Percentiles rank a stretch among this genome's conserved stretches.
Conservation (phyloP, 495 filamentous ascomycete genomes). For the Penicillium robsamsonii region DNA sequence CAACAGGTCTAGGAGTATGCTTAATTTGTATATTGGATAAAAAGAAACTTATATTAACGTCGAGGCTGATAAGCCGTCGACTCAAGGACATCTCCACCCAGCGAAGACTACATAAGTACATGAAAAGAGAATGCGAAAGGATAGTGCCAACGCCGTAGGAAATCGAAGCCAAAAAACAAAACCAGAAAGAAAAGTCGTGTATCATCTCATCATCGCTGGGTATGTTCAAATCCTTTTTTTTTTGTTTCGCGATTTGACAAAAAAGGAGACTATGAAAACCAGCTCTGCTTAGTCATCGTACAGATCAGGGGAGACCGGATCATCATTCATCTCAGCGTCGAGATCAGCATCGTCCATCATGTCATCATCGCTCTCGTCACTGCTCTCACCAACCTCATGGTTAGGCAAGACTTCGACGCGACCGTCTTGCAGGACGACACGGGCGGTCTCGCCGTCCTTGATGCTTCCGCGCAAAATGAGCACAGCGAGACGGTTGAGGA, state of each 20-base stretch:
- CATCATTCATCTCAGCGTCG: constrained; percentile 62
- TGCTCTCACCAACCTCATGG: constrained; percentile 58
- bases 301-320: constrained; percentile 62
- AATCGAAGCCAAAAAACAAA: background rate
- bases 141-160: background rate
- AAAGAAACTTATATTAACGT: background rate
- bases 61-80: background rate
- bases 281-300: constrained; percentile 59
- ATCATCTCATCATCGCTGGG: background rate
- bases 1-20: background rate
- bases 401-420: constrained; percentile 80
- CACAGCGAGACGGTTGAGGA: constrained; percentile 88
- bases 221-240: background rate
- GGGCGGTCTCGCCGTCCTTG: constrained; percentile 77
- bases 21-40: background rate
- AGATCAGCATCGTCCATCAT: constrained; percentile 70
- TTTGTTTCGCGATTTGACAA: background rate
- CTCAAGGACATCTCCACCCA: background rate
- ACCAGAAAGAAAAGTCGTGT: background rate
- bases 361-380: constrained; percentile 62
- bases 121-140: background rate
- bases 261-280: background rate
- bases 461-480: constrained; percentile 82
- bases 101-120: constrained; percentile 2
- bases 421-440: constrained; percentile 71